phyloP scores from a whole-genome alignment of 108 stramenopile species.

The Cafeteria roenbergensis region DNA sequence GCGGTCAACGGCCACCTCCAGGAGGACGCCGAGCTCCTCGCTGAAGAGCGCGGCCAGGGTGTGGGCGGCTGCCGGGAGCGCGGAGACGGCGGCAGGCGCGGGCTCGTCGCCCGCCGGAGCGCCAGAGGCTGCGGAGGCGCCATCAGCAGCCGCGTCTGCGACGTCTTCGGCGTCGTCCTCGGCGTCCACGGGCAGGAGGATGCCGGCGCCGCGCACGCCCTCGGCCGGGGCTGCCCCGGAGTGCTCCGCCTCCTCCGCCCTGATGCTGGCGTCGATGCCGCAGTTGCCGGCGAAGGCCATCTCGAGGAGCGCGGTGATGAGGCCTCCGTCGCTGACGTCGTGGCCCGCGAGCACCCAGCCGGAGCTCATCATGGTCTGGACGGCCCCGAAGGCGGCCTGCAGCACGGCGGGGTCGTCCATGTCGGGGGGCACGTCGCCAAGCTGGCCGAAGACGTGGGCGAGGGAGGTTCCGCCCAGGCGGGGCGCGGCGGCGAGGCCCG shows the following conservation, averaged over 20 bases:
- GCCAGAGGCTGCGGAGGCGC: too few relatives aligned
- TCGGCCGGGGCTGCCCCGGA: too few relatives aligned
- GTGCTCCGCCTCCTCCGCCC: conserved; percentile 11
- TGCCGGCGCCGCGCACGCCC: conserved; percentile 84
- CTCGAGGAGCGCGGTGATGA: conserved; percentile 70
- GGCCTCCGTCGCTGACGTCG: conserved; percentile 88
- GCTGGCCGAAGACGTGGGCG: conserved; percentile 77
- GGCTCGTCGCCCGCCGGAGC: too few relatives aligned
- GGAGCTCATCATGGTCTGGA: conserved; percentile 60
- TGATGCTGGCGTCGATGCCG: conserved; percentile 67
- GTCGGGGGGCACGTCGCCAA: conserved; percentile 80
- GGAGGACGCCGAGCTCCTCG: conserved; percentile 85
- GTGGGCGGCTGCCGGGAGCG: too few relatives aligned
- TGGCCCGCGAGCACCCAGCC: conserved; percentile 70
- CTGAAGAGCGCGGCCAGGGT: conserved; percentile 51
- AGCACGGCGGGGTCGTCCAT: conserved; percentile 64
- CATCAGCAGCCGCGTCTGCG: conserved; percentile 44
- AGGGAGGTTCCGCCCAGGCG: conserved; percentile 84
- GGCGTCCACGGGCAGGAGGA: conserved; percentile 73
- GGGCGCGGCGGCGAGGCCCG: conserved; percentile 37
- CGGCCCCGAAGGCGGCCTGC: conserved; percentile 69
- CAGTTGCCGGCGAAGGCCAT: conserved; percentile 98
- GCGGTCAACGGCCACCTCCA: conserved; percentile 59
- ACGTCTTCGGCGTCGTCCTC: conserved; percentile 41
- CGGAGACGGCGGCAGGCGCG: too few relatives aligned